Evolutionary conservation across 2,329 filamentous ascomycete species (phyloP).

Genomic region (Cercospora nicotianae): DNA sequence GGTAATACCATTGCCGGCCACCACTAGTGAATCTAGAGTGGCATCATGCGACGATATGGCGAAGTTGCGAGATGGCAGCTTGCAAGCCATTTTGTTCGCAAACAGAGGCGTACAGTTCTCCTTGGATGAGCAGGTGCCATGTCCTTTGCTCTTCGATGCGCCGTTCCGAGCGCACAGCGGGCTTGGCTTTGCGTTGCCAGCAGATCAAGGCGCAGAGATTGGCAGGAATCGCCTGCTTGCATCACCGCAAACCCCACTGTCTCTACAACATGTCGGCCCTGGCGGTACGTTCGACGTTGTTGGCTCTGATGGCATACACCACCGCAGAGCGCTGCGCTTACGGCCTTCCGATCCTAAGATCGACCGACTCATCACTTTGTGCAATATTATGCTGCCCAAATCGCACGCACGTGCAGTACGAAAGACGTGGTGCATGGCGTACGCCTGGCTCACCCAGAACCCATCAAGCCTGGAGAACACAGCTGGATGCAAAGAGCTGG

Average conservation of each 20-base stretch:
- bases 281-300: slow-evolving; percentile 31
- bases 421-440: slow-evolving; percentile 35
- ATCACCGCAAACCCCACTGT: slow-evolving; percentile 13
- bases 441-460: slow-evolving; percentile 26
- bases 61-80: slow-evolving; percentile 24
- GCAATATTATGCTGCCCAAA: slow-evolving; percentile 33
- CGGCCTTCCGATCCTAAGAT: slow-evolving; percentile 29
- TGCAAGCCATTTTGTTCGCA: slow-evolving; percentile 29
- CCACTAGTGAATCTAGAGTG: slow-evolving; percentile 24
- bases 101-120: slow-evolving; percentile 30
- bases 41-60: slow-evolving; percentile 30
- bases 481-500: slow-evolving; percentile 34
- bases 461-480: slow-evolving; percentile 22
- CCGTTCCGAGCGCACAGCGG: slow-evolving; percentile 31
- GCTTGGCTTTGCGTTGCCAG: slow-evolving; percentile 11
- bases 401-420: slow-evolving; percentile 28
- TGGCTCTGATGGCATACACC: slow-evolving; percentile 29
- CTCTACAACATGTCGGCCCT: slow-evolving; percentile 26
- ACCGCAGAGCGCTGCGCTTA: slow-evolving; percentile 35
- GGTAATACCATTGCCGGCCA: slow-evolving; percentile 29
- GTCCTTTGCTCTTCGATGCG: slow-evolving; percentile 26
- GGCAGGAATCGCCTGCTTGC: slow-evolving; percentile 34
- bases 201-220: slow-evolving; percentile 23
- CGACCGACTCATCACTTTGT: slow-evolving; percentile 31
- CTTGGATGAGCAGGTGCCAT: slow-evolving; percentile 24